Evolutionary conservation across 768 basidiomycete genomes (phyloP).

Genomic region (Phanerodontia chrysosporium): DNA sequence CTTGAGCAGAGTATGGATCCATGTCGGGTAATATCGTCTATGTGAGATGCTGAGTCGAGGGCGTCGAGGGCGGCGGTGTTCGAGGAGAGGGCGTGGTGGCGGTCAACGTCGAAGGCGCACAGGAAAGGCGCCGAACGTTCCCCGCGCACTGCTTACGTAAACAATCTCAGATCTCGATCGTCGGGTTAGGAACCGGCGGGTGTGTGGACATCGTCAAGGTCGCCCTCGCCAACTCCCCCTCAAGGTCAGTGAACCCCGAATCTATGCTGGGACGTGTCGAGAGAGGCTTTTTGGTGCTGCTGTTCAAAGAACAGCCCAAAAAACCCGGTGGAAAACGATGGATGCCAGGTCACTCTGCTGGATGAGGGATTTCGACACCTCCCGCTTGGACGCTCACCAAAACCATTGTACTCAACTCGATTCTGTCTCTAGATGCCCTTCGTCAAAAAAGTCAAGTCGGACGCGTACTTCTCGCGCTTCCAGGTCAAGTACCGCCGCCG

Average conservation of each 20-base stretch:
- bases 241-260: conserved; percentile 36
- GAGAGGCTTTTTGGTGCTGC: not conserved
- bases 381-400: not conserved
- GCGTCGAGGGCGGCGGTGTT: not conserved
- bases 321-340: conserved; percentile 19
- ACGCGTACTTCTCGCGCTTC: conserved; percentile 96
- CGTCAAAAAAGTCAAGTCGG: conserved; percentile 95
- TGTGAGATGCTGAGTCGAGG: not conserved
- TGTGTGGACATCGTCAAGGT: conserved; percentile 13
- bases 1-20: conserved; percentile 27
- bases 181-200: conserved; percentile 1
- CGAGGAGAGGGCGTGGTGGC: not conserved
- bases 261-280: not conserved
- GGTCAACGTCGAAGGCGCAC: conserved; percentile 4
- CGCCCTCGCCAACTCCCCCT: conserved; percentile 27
- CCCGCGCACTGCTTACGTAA: conserved; percentile 11
- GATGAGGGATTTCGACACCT: conserved; percentile 25
- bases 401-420: not conserved
- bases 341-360: conserved; percentile 23
- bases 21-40: conserved; percentile 11
- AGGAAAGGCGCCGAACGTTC: conserved; percentile 1
- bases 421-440: conserved; percentile 73
- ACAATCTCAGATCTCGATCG: conserved; percentile 9
- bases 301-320: not conserved
- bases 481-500: conserved; percentile 98